Evolutionary conservation across 805 yeast species (phyloP).

Genomic region (Cyberlindnera meyerae): DNA sequence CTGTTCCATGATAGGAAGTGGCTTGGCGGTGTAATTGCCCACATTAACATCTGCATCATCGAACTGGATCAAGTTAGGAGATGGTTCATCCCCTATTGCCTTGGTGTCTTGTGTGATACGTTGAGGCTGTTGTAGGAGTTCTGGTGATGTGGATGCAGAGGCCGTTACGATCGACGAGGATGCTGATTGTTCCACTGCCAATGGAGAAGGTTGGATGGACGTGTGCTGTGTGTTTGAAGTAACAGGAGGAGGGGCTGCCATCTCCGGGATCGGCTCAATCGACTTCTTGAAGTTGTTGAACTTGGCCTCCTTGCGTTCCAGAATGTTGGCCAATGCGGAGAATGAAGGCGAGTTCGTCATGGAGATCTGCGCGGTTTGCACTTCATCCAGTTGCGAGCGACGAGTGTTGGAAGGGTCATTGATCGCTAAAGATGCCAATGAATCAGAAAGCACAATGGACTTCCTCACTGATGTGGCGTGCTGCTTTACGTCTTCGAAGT

Average conservation of each 20-base stretch:
- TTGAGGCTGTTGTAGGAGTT: too few relatives aligned
- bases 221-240: background rate
- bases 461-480: constrained; percentile 22
- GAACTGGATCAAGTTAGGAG: constrained; percentile 35
- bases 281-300: constrained; percentile 9
- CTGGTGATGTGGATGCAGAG: too few relatives aligned
- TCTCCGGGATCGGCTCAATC: constrained; percentile 6
- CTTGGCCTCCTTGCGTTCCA: constrained; percentile 32
- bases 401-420: background rate
- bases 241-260: too few relatives aligned
- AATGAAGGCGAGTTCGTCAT: constrained; percentile 41
- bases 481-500: constrained; percentile 12
- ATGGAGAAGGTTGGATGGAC: constrained; percentile 3
- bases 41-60: too few relatives aligned
- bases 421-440: constrained; percentile 19
- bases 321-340: constrained; percentile 37
- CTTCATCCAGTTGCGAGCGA: background rate
- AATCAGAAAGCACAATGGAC: constrained; percentile 22
- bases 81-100: constrained; percentile 1
- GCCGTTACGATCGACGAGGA: too few relatives aligned
- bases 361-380: constrained; percentile 18
- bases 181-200: constrained; percentile 12
- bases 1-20: too few relatives aligned
- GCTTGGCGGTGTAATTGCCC: too few relatives aligned
- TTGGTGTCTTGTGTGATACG: too few relatives aligned